Conservation (phyloP, 2,329 filamentous ascomycete genomes). For the Penicillium expansum region DNA sequence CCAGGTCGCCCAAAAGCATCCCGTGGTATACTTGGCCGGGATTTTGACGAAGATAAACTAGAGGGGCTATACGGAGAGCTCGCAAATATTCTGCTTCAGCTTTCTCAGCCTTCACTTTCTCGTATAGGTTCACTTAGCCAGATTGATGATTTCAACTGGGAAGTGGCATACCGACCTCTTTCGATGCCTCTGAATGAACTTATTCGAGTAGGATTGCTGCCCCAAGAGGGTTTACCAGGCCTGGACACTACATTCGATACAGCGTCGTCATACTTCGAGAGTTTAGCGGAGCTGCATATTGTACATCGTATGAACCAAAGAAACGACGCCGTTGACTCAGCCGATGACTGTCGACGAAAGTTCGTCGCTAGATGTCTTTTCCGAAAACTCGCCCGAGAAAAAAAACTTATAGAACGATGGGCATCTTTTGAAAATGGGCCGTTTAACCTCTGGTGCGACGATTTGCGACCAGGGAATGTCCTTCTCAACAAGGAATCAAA, state of each 20-base stretch:
- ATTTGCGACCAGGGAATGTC: conserved; percentile 21
- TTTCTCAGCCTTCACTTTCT: not conserved
- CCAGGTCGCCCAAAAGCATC: not conserved
- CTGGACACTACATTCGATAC: not conserved
- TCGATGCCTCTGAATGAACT: not conserved
- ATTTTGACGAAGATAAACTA: conserved; percentile 35
- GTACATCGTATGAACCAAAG: not conserved
- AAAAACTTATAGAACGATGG: not conserved
- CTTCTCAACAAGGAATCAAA: conserved; percentile 12
- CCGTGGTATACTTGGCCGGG: conserved; percentile 25
- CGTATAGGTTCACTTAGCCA: not conserved
- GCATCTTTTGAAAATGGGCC: conserved; percentile 2
- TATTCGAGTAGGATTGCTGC: not conserved
- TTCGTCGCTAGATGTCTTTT: not conserved
- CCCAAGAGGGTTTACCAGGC: not conserved
- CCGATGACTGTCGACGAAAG: not conserved
- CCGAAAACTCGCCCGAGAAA: not conserved
- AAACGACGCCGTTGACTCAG: not conserved
- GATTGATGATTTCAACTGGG: not conserved
- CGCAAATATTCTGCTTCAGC: not conserved
- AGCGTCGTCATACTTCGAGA: not conserved
- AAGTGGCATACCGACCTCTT: not conserved
- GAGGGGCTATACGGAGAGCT: conserved; percentile 21
- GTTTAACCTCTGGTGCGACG: conserved; percentile 27
- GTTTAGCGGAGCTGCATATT: not conserved